Base-by-base conservation (phyloP, 1,284 basidiomycete genomes). In the Tylopilus sp. region DNA sequence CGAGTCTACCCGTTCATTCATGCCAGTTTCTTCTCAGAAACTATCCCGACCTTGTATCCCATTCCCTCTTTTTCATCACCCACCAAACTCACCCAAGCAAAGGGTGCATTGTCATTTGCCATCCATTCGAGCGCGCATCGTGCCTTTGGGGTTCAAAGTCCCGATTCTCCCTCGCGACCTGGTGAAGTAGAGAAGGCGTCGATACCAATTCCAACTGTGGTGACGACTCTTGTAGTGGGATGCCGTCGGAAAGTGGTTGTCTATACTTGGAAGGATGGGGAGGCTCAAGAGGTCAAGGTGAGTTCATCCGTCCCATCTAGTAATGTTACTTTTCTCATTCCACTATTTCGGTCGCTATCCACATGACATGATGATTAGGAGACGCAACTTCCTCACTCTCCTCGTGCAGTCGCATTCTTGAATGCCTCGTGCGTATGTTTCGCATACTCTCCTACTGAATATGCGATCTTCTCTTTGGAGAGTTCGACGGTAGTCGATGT, bases 221-320 rank as follows among this genome's bases (percentile, higher is more conserved):
- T 91, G n/a, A 90, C 91, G 1, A 81, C 84, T 52, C 76, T 99
- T 10, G 80, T 93, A 5, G 79, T 98, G 8, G 95, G 93, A 15
- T 95, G 94, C 64, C 77, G 88, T 59, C 82, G 94, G 57, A 92
- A 88, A 68, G 81, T 94, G 1, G 83, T 96, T 2, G 73, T 98
- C 13, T 94, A 94, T 66, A 80, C 83, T 5, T 97, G 94, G 92
- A 86, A 82, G 58, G 90, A 94, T 61, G 90, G 91, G 22, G 86
- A 91, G 61, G 80, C 87, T 40, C 87, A 90, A 67, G 87, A 86
- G 42, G 74, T 80, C 37, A 85, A 85, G 74, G 91, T 91, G 59
- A 50, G 76, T 57, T 44, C 56, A 55, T 51, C 15, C 14, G 19
- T 39, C 20, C 43, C 11, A 14, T 11, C 11, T 7, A 26, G 11